A percentile compares a stretch with the other conserved stretches of the same genome.
Evolutionary conservation across 1,284 basidiomycete genomes (phyloP).

Genomic region (Cryptococcus deneoformans): DNA sequence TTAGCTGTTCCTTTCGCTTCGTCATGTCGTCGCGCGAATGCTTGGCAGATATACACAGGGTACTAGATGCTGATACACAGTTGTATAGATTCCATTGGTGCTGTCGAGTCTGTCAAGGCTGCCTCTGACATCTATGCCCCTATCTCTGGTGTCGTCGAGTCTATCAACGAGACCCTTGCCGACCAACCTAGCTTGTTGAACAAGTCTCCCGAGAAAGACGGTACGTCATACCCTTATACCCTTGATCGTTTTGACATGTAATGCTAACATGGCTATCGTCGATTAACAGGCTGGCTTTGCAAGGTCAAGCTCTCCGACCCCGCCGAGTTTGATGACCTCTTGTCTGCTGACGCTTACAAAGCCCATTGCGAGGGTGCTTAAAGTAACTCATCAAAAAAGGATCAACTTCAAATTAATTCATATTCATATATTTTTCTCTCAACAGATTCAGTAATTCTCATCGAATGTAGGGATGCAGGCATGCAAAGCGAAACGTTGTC

Average conservation of each 20-base stretch:
- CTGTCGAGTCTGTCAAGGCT: conserved; percentile 97
- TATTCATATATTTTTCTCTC: no score
- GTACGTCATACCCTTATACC: conserved; percentile 54
- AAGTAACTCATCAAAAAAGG: no score
- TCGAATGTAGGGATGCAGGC: no score
- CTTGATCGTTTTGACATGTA: background rate
- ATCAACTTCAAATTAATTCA: no score
- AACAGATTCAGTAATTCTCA: no score
- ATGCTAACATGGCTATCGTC: background rate
- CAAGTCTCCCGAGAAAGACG: conserved; percentile 80
- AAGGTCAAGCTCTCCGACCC: conserved; percentile 82
- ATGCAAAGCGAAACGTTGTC: no score
- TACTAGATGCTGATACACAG: background rate
- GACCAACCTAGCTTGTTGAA: conserved; percentile 79
- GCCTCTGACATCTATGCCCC: conserved; percentile 98
- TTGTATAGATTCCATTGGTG: conserved; percentile 77
- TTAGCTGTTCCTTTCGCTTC: conserved; percentile 1
- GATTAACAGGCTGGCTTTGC: conserved; percentile 81
- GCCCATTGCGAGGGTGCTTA: conserved; percentile 59
- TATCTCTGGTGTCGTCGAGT: conserved; percentile 76
- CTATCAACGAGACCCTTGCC: conserved; percentile 72
- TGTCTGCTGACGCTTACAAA: conserved; percentile 77
- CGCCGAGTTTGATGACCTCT: conserved; percentile 69
- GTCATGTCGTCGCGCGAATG: background rate
- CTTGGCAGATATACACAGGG: background rate